Evolutionary conservation across 352 stramenopile genomes (phyloP).

Genomic region (Globisporangium polare): DNA sequence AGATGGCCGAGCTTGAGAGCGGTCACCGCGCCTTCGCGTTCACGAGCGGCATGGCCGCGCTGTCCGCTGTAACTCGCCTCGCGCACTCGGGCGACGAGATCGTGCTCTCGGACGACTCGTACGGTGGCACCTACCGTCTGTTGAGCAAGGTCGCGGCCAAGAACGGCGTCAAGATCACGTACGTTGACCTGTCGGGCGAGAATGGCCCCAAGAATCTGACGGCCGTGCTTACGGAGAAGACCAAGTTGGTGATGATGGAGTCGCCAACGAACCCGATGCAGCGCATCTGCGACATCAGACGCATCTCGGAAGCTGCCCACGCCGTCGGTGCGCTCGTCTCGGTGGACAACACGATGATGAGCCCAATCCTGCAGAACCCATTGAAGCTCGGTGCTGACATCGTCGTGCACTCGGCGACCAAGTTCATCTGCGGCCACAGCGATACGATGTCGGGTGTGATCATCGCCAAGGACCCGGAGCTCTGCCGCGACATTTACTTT

Average conservation of each 20-base stretch:
- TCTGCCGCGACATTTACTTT: conserved; percentile 85
- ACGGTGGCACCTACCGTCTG: conserved; percentile 95
- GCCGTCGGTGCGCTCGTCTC: conserved; percentile 74
- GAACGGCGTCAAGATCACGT: conserved; percentile 73
- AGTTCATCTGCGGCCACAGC: conserved; percentile 97
- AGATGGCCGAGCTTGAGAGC: conserved; percentile 83
- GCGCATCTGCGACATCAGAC: conserved; percentile 91
- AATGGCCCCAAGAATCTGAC: conserved; percentile 62
- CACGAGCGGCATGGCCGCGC: conserved; percentile 94
- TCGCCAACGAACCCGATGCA: conserved; percentile 96
- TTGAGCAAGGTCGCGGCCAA: conserved; percentile 87
- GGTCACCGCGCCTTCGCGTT: conserved; percentile 86
- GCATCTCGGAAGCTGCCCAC: conserved; percentile 80
- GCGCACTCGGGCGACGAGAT: conserved; percentile 91
- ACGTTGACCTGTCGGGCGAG: conserved; percentile 79
- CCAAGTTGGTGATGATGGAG: conserved; percentile 96
- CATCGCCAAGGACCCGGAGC: conserved; percentile 77
- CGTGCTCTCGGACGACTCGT: conserved; percentile 93
- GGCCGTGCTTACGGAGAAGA: conserved; percentile 58
- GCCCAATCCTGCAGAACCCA: conserved; percentile 94
- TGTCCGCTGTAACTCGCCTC: conserved; percentile 90
- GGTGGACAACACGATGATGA: conserved; percentile 97
- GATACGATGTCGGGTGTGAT: conserved; percentile 95
- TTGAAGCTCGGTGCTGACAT: conserved; percentile 93
- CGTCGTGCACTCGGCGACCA: conserved; percentile 96